phyloP scores from a whole-genome alignment of 129 eudicot species.

The Arctium minus region DNA sequence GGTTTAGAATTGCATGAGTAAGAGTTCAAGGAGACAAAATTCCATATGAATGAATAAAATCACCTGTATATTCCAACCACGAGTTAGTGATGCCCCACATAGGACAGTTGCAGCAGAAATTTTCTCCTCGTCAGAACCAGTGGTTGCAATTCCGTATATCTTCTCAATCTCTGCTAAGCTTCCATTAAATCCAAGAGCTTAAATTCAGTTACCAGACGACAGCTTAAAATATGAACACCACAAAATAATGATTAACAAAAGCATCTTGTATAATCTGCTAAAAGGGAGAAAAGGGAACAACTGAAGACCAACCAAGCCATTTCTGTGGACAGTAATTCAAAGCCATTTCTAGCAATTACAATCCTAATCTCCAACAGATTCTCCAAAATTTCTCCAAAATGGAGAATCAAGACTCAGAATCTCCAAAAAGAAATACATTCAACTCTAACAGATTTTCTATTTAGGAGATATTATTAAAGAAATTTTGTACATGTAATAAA shows the following conservation, averaged over 20 bases:
- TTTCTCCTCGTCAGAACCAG: slow-evolving; percentile 87
- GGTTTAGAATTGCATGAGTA: background rate
- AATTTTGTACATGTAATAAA: too few species aligned
- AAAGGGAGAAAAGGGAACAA: slow-evolving; percentile 9
- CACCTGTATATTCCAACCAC: slow-evolving; percentile 99
- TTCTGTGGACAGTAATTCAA: background rate
- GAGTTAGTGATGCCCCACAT: slow-evolving; percentile 89
- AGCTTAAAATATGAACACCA: slow-evolving; percentile 7
- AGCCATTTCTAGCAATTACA: too few species aligned
- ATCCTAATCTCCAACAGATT: too few species aligned
- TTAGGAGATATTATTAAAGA: too few species aligned
- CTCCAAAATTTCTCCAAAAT: too few species aligned
- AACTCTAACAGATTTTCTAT: too few species aligned
- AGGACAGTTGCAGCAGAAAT: slow-evolving; percentile 79
- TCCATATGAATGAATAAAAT: background rate
- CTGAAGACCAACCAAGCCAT: slow-evolving; percentile 15
- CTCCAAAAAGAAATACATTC: too few species aligned
- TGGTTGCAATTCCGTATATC: slow-evolving; percentile 74
- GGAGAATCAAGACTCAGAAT: too few species aligned
- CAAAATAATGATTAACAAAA: background rate
- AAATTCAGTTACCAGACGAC: slow-evolving; percentile 55
- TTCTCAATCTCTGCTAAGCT: slow-evolving; percentile 97
- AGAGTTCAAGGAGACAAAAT: background rate
- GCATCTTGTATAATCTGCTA: slow-evolving; percentile 30
- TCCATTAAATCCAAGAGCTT: slow-evolving; percentile 58